Evolutionary conservation across 805 yeast species (phyloP), one percentile per base, ranked within the genome.

Genomic region (Suhomyces kilbournensis): DNA sequence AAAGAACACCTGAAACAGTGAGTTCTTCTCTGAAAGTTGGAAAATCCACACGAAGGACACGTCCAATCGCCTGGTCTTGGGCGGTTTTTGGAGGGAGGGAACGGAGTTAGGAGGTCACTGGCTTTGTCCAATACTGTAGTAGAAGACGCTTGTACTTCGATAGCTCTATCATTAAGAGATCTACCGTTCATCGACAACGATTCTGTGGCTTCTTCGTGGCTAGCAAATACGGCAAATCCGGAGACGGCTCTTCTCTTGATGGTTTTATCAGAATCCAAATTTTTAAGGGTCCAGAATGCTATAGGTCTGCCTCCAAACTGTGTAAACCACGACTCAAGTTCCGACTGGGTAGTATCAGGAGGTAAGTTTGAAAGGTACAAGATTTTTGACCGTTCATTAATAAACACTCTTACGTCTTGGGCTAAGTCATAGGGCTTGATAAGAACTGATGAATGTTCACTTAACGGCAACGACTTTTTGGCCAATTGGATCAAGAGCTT

Each of bases 41-140:
- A 88, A 63, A 92, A 92, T 0, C 97, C 97, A 76, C 97, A 92
- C 6, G 92, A 85, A 23, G 97, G 96, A 69, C 97, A 92, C n/a
- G 88, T 89, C 97, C 97, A 92, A 67, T 92, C 97, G 19, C 97
- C 97, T 0, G 97, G 97, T 64, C 97, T 78, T 20, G 97, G 96
- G 61, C 94, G 79, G 69, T 92, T 91, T 55, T 82, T 81, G 59
- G 90, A 87, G 28, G 86, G 83, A 14, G 97, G 96, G 71, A 92
- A 92, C 3, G 96, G 90, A 0, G 89, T 79, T 54, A 92, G 73
- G 43, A 92, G 80, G 39, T 88, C 96, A 59, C 83, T 87, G 1
- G 97, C 96, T 55, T 83, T 80, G 58, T 90, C 97, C 46, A 92
- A 74, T 2, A 92, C 88, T 40, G 79, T 72, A 3, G 85, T 79